A percentile compares a stretch with the other conserved stretches of the same genome.
Conservation (phyloP, 345 rosid genomes). For the Pistacia atlantica region DNA sequence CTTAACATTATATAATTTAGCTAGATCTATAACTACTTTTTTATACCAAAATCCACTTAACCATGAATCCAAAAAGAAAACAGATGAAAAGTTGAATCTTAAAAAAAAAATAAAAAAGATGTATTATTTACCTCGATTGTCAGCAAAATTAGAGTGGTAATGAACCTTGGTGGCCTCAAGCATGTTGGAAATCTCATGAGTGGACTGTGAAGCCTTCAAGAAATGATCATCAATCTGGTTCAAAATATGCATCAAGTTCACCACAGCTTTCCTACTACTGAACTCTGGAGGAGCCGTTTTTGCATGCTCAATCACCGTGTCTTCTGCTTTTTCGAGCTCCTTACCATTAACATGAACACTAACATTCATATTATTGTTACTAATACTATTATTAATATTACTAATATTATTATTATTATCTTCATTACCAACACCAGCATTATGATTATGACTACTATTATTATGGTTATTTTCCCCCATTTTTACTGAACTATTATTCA, state of each 20-base stretch:
- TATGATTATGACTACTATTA: constrained; percentile 11
- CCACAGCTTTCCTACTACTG: constrained; percentile 30
- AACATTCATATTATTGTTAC: constrained; percentile 24
- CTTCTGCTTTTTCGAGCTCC: constrained; percentile 54
- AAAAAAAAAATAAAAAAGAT: not conserved
- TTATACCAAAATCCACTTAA: constrained; percentile 1
- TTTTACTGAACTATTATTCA: not conserved
- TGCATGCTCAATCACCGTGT: constrained; percentile 57
- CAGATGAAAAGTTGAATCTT: not conserved
- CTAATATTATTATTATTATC: constrained; percentile 23
- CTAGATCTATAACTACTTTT: constrained; percentile 26
- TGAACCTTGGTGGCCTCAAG: constrained; percentile 90
- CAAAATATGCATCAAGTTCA: constrained; percentile 69
- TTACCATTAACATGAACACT: constrained; percentile 38
- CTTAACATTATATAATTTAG: constrained; percentile 23
- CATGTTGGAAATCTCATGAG: constrained; percentile 84
- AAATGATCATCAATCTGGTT: constrained; percentile 79
- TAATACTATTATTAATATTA: constrained; percentile 9
- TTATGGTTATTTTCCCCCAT: constrained; percentile 14
- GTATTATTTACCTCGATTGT: constrained; percentile 66
- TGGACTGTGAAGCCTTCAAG: constrained; percentile 78
- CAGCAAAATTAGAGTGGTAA: constrained; percentile 94
- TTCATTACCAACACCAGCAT: constrained; percentile 2
- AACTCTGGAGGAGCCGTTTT: constrained; percentile 64
- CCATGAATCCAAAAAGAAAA: not conserved